A percentile compares a stretch with the other conserved stretches of the same genome.
Conservation (phyloP, 2,329 filamentous ascomycete species). For the Dichotomopilus funicola region DNA sequence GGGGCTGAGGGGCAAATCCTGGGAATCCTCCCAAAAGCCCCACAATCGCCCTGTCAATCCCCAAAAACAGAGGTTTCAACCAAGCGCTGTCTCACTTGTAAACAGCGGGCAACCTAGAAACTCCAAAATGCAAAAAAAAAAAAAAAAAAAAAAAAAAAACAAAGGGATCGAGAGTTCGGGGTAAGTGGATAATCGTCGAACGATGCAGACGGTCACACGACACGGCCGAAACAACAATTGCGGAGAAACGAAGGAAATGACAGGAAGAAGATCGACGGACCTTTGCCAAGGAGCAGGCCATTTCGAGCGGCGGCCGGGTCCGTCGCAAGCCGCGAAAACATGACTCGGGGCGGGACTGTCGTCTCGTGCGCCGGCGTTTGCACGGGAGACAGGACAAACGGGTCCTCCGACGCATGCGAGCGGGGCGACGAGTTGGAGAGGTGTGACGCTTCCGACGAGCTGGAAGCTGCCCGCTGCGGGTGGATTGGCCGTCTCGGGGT, state of each 20-base stretch:
- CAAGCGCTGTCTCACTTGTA: background rate
- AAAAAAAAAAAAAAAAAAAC: background rate
- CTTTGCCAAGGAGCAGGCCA: conserved; percentile 14
- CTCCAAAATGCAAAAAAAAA: background rate
- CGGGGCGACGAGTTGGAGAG: conserved; percentile 21
- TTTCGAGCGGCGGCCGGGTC: conserved; percentile 1
- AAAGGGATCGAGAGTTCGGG: too few species aligned
- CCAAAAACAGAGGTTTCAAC: background rate
- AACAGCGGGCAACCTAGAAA: background rate
- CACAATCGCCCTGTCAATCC: background rate
- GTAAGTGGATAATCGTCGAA: too few species aligned
- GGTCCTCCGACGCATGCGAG: conserved; percentile 27
- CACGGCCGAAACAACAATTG: background rate
- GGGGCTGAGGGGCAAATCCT: background rate
- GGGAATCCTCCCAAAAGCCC: background rate
- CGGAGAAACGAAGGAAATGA: background rate
- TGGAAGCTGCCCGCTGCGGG: conserved; percentile 31
- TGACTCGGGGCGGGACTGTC: conserved; percentile 2
- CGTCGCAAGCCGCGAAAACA: conserved; percentile 3
- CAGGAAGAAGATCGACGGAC: conserved; percentile 6
- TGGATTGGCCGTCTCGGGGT: conserved; percentile 37
- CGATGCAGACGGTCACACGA: background rate
- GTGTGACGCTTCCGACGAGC: conserved; percentile 30
- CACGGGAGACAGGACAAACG: conserved; percentile 32
- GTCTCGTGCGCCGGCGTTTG: conserved; percentile 27